Evolutionary conservation across 2,329 filamentous ascomycete genomes (phyloP).

Genomic region (Fusarium buharicum): DNA sequence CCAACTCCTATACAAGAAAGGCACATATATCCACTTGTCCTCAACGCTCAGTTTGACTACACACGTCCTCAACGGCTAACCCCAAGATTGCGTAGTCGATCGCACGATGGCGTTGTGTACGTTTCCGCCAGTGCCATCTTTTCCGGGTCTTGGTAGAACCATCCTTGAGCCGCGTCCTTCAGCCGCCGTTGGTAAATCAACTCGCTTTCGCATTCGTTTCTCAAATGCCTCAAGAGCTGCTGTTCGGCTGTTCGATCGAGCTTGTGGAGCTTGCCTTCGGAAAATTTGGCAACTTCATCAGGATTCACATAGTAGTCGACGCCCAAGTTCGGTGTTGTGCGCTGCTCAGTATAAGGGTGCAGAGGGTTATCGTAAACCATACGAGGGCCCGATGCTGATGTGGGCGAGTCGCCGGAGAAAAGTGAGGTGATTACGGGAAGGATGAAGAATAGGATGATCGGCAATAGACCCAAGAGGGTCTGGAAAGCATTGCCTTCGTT

Average conservation of each 20-base stretch:
- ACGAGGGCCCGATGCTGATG: constrained; percentile 63
- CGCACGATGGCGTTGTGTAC: constrained; percentile 64
- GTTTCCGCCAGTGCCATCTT: constrained; percentile 77
- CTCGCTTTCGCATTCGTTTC: constrained; percentile 80
- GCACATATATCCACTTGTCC: constrained; percentile 19
- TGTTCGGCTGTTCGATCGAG: constrained; percentile 83
- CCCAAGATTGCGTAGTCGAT: constrained; percentile 59
- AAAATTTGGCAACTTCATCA: constrained; percentile 76
- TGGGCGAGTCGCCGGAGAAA: constrained; percentile 65
- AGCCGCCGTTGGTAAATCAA: constrained; percentile 71
- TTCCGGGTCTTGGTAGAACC: constrained; percentile 83
- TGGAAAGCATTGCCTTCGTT: constrained; percentile 63
- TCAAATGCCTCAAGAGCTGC: constrained; percentile 74
- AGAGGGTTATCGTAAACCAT: constrained; percentile 80
- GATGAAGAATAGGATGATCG: constrained; percentile 89
- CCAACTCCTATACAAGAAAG: constrained; percentile 46
- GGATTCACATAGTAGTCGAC: constrained; percentile 90
- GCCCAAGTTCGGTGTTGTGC: constrained; percentile 75
- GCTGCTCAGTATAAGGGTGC: constrained; percentile 78
- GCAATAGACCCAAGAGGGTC: constrained; percentile 79
- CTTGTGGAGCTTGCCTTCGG: constrained; percentile 72
- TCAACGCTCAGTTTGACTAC: neutral
- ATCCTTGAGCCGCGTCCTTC: constrained; percentile 83
- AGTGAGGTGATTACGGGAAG: constrained; percentile 84
- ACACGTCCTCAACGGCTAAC: constrained; percentile 40